Base-by-base conservation (phyloP, 2,329 filamentous ascomycete species). In the Neopestalotiopsis clavispora region DNA sequence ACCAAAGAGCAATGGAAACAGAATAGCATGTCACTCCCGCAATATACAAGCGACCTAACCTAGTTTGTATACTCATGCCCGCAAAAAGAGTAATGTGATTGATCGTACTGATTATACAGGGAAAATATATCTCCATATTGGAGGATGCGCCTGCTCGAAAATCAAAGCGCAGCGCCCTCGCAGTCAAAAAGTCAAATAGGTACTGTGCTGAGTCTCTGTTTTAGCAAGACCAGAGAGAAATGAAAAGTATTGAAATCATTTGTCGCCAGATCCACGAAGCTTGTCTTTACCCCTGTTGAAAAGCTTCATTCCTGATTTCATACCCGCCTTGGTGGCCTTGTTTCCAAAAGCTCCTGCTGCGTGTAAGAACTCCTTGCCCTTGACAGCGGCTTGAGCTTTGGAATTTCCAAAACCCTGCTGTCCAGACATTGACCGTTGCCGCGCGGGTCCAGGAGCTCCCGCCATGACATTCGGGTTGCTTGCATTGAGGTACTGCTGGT, bases 271-370 rank as follows among this genome's bases (percentile, higher is more conserved):
- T 78, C 86, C 88, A 71, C 87, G 85, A 79, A 97, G 90, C 81
- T 94, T 95, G 82, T 89, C 95, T 83, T 93, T 95, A 74, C 95
- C 94, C 83, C 97, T 97, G 73, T 92, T 94, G 79, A 98, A 91
- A 72, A 98, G 81, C 66, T 95, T 95, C 84, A 97, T 97, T 63
- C 95, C 94, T 69, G 94, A 94, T 78, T 94, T 94, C 83, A 93
- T 93, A 73, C 95, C 94, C 69, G 94, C 94, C 78, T 94, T 94
- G 83, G 93, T 93, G 73, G 95, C 94, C 66, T 95, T 95, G 82
- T 97, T 98, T 67, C 95, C 94, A 72, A 94, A 94, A 76, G 92
- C 94, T 66, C 94, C 94, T 67, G 95, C 95, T 28, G 92, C 91
- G 72, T 96, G 93, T 77, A 98, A 86, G 34, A 98, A 84, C 75